These are phyloP conservation scores for Umbelopsis sp. DNA, from an alignment of 192 early-diverging fungal species.

Conservation along the genomic window DNA sequence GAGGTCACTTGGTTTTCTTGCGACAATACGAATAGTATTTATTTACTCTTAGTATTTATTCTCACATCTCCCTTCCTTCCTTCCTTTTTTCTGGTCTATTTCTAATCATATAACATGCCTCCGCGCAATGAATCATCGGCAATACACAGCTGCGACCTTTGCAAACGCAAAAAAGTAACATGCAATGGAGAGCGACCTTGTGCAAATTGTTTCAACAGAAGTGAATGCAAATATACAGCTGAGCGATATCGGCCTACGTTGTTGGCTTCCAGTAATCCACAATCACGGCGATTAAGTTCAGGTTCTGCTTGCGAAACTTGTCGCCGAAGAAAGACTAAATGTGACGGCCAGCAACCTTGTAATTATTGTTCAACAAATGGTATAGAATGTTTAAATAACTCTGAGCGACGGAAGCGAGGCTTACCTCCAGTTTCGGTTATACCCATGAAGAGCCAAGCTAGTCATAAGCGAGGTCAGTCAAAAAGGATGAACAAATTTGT, in stretches of 20 bases:
- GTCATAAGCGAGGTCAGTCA: conserved; percentile 21
- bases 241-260: conserved; percentile 11
- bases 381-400: conserved; percentile 36
- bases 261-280: conserved; percentile 1
- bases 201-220: conserved; percentile 3
- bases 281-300: conserved; percentile 34
- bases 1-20: conserved; percentile 6
- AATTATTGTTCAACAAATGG: conserved; percentile 34
- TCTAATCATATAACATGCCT: neutral
- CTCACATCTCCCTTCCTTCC: neutral
- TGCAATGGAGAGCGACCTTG: conserved; percentile 18
- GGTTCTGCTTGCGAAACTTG: conserved; percentile 47
- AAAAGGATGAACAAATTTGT: neutral
- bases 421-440: neutral
- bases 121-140: conserved; percentile 7
- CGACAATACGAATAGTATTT: neutral
- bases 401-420: conserved; percentile 27
- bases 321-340: conserved; percentile 41
- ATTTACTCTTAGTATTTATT: conserved; percentile 8
- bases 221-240: conserved; percentile 8
- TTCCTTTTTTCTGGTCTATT: conserved; percentile 3
- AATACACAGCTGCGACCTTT: conserved; percentile 15
- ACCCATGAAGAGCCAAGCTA: neutral
- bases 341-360: conserved; percentile 42
- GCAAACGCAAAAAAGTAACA: conserved; percentile 14